Evolutionary conservation across 306 rosid species (phyloP), one percentile per base, ranked within the genome.

Genomic region (Lablab purpureus): DNA sequence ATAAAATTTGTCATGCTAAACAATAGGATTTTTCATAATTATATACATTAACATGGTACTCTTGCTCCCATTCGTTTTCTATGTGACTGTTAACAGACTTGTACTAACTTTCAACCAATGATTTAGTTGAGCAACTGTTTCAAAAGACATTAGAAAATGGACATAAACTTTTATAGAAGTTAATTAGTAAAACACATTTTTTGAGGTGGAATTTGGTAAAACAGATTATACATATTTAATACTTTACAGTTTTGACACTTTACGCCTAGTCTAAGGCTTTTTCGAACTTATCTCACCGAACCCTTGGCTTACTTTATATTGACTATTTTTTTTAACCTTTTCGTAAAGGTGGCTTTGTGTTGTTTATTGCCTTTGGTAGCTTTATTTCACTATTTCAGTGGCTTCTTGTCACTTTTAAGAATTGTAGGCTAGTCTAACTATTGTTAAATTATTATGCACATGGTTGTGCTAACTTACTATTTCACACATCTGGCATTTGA

Each of bases 311-410:
- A 41, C 46, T 34, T 36, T 22, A 17, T 25, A 2, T 14, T 10
- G 6, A 6, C 21, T 36, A 8, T 23, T 32, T 77, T 77, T 11
- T 28, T 65, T 34, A 64, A 17, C 63, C 76, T 18, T 54, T 71
- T 32, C 4, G 7, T 18, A 5, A 32, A 64, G 23, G 45, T 60
- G 66, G 40, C 66, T 59, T 27, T 59, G 37, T 14, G 66, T 59
- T 59, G 23, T 40, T 59, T 59, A 14, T 40, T 10, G 45, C 23
- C 23, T 62, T 17, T 62, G 14, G n/a, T 8, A 15, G 45, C 43
- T 64, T 71, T 36, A 12, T 10, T 37, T 10, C 27, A 36, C 70
- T 66, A 66, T 19, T 66, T 65, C 19, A 67, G 18, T 40, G 32
- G 19, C 72, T 66, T 37, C 11, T 37, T 37, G 32, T 21, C 19